phyloP scores from a whole-genome alignment of 2,329 filamentous ascomycete species.

The Hortaea sp. region DNA sequence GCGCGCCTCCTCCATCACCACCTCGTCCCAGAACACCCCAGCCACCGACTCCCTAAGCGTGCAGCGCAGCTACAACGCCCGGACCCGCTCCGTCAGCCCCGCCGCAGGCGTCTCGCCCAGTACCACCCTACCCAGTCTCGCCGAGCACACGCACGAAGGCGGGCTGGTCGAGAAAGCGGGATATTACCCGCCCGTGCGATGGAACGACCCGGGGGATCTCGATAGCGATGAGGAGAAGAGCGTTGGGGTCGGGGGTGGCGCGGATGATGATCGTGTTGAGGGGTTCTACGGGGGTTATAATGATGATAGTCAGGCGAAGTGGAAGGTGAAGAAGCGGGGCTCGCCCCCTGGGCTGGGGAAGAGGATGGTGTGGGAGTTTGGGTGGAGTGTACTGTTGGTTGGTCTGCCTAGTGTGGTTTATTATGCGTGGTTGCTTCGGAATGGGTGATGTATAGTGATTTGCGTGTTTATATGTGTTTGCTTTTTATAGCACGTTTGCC shows the following conservation, averaged over 20 bases:
- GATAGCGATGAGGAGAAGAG: slow-evolving; percentile 15
- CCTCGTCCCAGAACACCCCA: slow-evolving; percentile 13
- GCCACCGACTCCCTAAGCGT: slow-evolving; percentile 16
- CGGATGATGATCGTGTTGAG: neutral
- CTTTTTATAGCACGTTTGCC: no score
- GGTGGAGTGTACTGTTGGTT: slow-evolving; percentile 52
- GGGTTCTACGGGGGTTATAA: slow-evolving; percentile 5
- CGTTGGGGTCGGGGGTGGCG: neutral
- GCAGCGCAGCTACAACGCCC: slow-evolving; percentile 20
- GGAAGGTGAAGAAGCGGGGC: slow-evolving; percentile 6
- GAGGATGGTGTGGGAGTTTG: slow-evolving; percentile 50
- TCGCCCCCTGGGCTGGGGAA: slow-evolving; percentile 26
- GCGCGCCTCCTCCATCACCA: slow-evolving; percentile 25
- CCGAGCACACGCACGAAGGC: neutral
- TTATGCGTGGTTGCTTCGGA: slow-evolving; percentile 58
- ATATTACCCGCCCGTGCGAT: slow-evolving; percentile 26
- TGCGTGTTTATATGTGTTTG: no score
- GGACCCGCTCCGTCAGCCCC: slow-evolving; percentile 31
- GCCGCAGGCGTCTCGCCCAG: slow-evolving; percentile 19
- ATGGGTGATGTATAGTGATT: slow-evolving; percentile 35
- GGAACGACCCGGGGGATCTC: slow-evolving; percentile 21
- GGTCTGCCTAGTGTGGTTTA: slow-evolving; percentile 52
- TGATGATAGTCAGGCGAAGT: slow-evolving; percentile 20
- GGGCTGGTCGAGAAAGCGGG: slow-evolving; percentile 33
- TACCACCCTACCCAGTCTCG: neutral